A percentile compares a stretch with the other conserved stretches of the same genome.
phyloP scores from a whole-genome alignment of 495 filamentous ascomycete species.

The Sporormia fimetaria region DNA sequence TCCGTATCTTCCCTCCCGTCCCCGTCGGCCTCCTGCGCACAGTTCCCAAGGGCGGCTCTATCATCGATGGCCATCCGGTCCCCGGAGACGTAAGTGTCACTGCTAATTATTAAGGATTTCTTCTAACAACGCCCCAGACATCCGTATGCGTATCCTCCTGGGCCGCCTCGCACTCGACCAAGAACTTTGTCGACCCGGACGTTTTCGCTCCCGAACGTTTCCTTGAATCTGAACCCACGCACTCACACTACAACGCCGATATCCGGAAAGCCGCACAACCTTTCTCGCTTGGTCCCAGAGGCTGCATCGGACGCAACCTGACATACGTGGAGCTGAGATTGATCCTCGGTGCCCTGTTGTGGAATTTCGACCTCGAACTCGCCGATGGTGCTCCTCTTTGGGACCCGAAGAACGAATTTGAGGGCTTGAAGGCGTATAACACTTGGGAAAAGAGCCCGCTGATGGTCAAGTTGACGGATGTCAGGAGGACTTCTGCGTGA shows the following conservation, averaged over 20 bases:
- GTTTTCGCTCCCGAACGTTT: slow-evolving; percentile 30
- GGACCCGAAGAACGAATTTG: slow-evolving; percentile 15
- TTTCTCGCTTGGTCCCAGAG: slow-evolving; percentile 27
- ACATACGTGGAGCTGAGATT: slow-evolving; percentile 28
- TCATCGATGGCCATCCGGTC: slow-evolving; percentile 33
- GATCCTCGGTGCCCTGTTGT: slow-evolving; percentile 27
- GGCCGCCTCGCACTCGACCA: slow-evolving; percentile 19
- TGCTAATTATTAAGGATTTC: neutral
- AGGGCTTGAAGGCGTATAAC: slow-evolving; percentile 25
- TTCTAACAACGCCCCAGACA: slow-evolving; percentile 3
- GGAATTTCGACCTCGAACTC: slow-evolving; percentile 28
- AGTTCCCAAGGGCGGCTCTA: slow-evolving; percentile 36
- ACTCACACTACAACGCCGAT: slow-evolving; percentile 17
- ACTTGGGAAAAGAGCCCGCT: slow-evolving; percentile 28
- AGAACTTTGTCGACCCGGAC: slow-evolving; percentile 27
- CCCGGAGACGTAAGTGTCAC: slow-evolving; percentile 27
- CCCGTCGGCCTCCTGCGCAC: slow-evolving; percentile 39
- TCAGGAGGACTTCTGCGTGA: slow-evolving; percentile 15
- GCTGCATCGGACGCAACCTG: slow-evolving; percentile 28
- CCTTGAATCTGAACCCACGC: slow-evolving; percentile 6
- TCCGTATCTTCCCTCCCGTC: slow-evolving; percentile 44
- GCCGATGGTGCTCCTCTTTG: slow-evolving; percentile 19
- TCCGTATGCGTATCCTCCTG: slow-evolving; percentile 20
- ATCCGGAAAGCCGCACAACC: slow-evolving; percentile 25
- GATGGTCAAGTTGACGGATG: slow-evolving; percentile 23